phyloP scores from a whole-genome alignment of 495 filamentous ascomycete species.

The Haplographium delicatum region DNA sequence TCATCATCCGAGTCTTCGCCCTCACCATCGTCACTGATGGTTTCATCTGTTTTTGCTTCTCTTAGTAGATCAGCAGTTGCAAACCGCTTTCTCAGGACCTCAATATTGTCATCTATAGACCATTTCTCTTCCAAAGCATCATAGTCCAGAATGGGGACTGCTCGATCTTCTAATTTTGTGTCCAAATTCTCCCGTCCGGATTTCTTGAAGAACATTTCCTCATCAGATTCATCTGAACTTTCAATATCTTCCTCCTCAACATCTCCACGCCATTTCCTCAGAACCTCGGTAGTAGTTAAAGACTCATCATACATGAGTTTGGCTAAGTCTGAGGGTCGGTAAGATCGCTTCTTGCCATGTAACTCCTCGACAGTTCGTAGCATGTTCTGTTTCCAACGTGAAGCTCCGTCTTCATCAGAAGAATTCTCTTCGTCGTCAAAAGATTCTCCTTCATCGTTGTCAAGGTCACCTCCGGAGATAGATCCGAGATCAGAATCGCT shows the following conservation, averaged over 20 bases:
- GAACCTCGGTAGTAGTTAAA: constrained; percentile 66
- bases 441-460: constrained; percentile 41
- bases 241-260: constrained; percentile 47
- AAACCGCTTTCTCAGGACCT: constrained; percentile 68
- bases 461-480: constrained; percentile 44
- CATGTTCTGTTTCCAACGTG: constrained; percentile 85
- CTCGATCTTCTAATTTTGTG: constrained; percentile 62
- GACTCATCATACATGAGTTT: constrained; percentile 84
- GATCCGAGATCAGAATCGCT: constrained; percentile 95
- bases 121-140: constrained; percentile 78
- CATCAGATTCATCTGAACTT: constrained; percentile 63
- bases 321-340: constrained; percentile 72
- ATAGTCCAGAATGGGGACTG: constrained; percentile 75
- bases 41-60: constrained; percentile 43
- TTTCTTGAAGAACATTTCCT: constrained; percentile 80
- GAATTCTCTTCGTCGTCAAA: constrained; percentile 49
- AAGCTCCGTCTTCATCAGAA: constrained; percentile 61
- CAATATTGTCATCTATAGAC: constrained; percentile 70
- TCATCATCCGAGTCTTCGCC: constrained; percentile 48
- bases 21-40: constrained; percentile 40
- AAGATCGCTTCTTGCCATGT: constrained; percentile 62
- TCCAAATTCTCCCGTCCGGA: constrained; percentile 59
- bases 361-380: constrained; percentile 65
- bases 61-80: constrained; percentile 57
- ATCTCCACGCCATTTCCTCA: constrained; percentile 74